Base-by-base conservation (phyloP, 1,284 basidiomycete species). In the Trametes polyzona region DNA sequence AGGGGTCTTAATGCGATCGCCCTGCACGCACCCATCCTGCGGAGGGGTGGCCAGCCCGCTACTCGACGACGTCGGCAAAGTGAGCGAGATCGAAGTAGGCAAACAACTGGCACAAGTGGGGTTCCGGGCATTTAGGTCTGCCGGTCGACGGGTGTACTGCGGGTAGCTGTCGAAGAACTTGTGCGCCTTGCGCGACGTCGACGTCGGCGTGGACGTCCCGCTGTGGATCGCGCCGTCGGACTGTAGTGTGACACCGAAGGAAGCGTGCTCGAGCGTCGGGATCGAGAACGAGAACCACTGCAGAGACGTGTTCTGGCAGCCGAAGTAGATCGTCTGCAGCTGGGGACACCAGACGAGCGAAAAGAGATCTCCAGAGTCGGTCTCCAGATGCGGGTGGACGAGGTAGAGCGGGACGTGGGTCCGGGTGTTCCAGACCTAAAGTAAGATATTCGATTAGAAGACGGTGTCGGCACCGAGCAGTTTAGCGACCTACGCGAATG, bases 271-370 rank as follows among this genome's bases (percentile, higher is more conserved):
- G 23, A 52, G 51, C 40, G 52, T 57, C 21, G 26, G 49, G n/a
- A 58, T 66, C 21, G 73, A 71, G 71, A 93, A 91, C 65, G 83
- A 77, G 69, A 88, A 84, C 92, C 91, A 95, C 67, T 95, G 93
- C 30, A 96, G 80, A 3, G 90, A 92, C 0, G 93, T 95, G 70
- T 95, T 92, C 73, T 97, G 93, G 67, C 93, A 93, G 24, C 95
- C 95, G 52, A 97, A 80, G 71, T 92, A 96, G 36, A 97, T 78
- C 0, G 88, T 91, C 59, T 88, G 84, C 9, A 87, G 78, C 10
- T 75, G 70, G 1, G 86, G 76, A 12, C 87, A 88, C 91, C 93
- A 98, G 0, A 85, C 83, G 2, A 98, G 78, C 33, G 90, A 93
- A 76, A 95, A 96, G 50, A 98, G 84, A 70, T 98, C 96, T 35